These are phyloP conservation scores for Cladosporium sp. DNA, from an alignment of 2,329 filamentous ascomycete genomes.

Conservation along the genomic window DNA sequence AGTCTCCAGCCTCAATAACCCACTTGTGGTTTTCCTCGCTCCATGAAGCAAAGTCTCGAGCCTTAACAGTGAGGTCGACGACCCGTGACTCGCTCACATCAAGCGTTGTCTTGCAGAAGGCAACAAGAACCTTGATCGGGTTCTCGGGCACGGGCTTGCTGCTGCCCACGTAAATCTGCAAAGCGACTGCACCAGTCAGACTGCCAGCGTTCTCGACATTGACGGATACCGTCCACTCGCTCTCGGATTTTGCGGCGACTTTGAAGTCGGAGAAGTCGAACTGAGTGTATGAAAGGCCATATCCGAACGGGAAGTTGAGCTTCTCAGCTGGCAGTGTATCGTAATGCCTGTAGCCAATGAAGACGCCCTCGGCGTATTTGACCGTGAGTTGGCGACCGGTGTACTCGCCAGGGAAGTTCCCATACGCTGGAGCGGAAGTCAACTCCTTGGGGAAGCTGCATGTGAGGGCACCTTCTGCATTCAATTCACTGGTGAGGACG, in stretches of 20 bases:
- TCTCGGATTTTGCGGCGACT: constrained; percentile 29
- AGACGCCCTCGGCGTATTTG: constrained; percentile 70
- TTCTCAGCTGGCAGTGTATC: constrained; percentile 61
- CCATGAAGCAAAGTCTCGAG: constrained; percentile 10
- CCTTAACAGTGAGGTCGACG: not conserved
- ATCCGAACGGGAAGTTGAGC: constrained; percentile 73
- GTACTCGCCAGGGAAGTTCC: constrained; percentile 69
- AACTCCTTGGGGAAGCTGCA: constrained; percentile 63
- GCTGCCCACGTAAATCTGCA: constrained; percentile 10
- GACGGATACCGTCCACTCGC: constrained; percentile 3
- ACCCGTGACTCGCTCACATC: constrained; percentile 52
- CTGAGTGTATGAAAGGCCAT: constrained; percentile 74
- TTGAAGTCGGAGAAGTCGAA: constrained; percentile 58
- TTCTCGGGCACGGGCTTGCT: constrained; percentile 60
- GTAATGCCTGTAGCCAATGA: constrained; percentile 74
- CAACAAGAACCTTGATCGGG: constrained; percentile 69
- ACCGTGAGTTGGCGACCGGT: constrained; percentile 64
- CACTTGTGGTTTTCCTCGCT: constrained; percentile 5
- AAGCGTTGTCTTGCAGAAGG: constrained; percentile 65
- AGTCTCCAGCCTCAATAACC: constrained; percentile 4
- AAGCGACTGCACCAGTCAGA: not conserved
- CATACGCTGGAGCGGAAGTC: constrained; percentile 62
- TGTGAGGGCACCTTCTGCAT: constrained; percentile 73
- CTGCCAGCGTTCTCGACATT: constrained; percentile 4
- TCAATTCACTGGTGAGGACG: constrained; percentile 70